Evolutionary conservation across 2,329 filamentous ascomycete genomes (phyloP), one percentile per base, ranked within the genome.

Genomic region (Paraphoma chrysanthemicola): DNA sequence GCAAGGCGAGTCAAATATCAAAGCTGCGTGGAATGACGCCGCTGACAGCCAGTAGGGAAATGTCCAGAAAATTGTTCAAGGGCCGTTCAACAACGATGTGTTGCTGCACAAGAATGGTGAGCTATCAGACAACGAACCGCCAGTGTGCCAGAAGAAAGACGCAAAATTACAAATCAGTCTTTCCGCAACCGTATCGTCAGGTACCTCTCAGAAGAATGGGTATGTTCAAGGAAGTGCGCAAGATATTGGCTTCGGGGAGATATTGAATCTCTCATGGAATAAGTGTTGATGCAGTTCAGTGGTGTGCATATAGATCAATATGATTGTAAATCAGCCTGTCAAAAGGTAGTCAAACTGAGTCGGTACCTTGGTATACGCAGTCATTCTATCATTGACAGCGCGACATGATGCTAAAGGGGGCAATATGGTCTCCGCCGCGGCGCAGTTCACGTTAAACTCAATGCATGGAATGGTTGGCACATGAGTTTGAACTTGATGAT

Each of bases 21-120:
- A 8, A 17, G 11, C 29, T 14, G 38, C 45, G 9, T 52, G 11
- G 1, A 12, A 3, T 10, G 6, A 6, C 4, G 33, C 2, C 16
- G 7, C 6, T 44, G n/a, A 42, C 2, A 43, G 51, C 12, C 18
- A 2, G 2, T 38, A 71, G 68, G 68, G 66, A 7, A 69, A 70
- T 23, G 62, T 64, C 2, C 61, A 70, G 5, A 72, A 69, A 45
- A 64, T 64, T 12, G 12, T 70, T 11, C 54, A 29, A 10, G 67
- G 68, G 5, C 69, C 68, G 10, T 66, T 62, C 18, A 44, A 62
- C 18, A 53, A 65, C 23, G 33, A 36, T 14, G 33, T 36, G 33
- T 14, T 36, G 9, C 33, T 36, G 33, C 33, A 36, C 9, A 36
- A 36, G 14, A 36, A 36, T 36, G 33, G 33, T 14, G 33, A 36